These are phyloP conservation scores for Ascochyta lentis DNA, from an alignment of 2,329 filamentous ascomycete species.

Conservation along the genomic window DNA sequence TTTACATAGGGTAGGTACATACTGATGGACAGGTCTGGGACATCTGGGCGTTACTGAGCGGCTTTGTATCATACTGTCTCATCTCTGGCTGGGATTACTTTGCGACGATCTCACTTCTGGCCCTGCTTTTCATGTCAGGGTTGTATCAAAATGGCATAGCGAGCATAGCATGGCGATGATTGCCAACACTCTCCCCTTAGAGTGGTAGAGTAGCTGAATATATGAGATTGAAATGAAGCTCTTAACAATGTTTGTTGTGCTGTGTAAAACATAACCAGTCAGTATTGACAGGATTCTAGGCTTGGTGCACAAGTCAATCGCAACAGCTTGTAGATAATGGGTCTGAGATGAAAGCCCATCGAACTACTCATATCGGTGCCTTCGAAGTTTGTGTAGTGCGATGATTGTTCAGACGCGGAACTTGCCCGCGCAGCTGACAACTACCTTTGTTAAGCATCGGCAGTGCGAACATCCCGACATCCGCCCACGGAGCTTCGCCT, in stretches of 20 bases:
- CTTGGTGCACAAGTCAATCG: too few species aligned
- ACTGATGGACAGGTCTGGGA: not conserved
- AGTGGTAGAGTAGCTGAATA: slow-evolving; percentile 5
- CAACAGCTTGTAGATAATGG: too few species aligned
- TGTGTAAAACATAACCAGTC: not conserved
- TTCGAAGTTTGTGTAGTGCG: not conserved
- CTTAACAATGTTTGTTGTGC: not conserved
- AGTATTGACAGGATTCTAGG: not conserved
- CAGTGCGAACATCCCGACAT: not conserved
- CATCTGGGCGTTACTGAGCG: slow-evolving; percentile 7
- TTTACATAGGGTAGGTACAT: slow-evolving; percentile 5
- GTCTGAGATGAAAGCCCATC: not conserved
- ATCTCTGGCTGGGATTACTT: slow-evolving; percentile 6
- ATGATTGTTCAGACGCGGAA: slow-evolving; percentile 1
- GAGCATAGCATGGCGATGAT: slow-evolving; percentile 10
- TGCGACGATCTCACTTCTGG: slow-evolving; percentile 8
- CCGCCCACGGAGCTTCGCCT: slow-evolving; percentile 4
- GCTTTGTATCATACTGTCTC: slow-evolving; percentile 12
- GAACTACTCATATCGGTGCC: not conserved
- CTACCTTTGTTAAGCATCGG: slow-evolving; percentile 10
- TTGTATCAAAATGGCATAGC: slow-evolving; percentile 19
- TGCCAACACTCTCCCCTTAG: slow-evolving; percentile 17
- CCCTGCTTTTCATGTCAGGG: not conserved
- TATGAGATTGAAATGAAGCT: not conserved
- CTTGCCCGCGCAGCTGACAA: slow-evolving; percentile 3